Conservation (phyloP, 2,329 filamentous ascomycete species). For the Aspergillus puulaauensis region DNA sequence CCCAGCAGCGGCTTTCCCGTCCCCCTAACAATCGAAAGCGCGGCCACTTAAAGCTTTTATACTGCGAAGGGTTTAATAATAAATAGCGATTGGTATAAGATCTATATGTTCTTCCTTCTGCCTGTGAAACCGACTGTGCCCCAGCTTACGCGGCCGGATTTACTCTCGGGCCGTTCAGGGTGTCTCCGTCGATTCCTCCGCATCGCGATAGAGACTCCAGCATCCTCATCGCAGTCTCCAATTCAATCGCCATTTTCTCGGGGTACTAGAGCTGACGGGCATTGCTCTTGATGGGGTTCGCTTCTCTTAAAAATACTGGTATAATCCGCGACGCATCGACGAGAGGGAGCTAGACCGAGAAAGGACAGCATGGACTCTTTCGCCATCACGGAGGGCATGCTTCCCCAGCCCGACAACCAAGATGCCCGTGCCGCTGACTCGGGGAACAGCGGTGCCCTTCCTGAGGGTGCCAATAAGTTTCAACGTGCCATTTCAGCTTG, state of each 20-base stretch:
- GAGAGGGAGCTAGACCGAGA: neutral
- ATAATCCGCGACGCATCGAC: neutral
- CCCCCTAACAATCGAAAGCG: neutral
- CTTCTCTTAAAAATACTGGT: neutral
- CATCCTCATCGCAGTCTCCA: conserved; percentile 7
- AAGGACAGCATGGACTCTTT: conserved; percentile 43
- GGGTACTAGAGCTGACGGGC: conserved; percentile 12
- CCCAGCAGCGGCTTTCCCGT: neutral
- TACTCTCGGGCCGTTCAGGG: conserved; percentile 35
- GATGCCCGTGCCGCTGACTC: conserved; percentile 25
- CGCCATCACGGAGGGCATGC: conserved; percentile 41
- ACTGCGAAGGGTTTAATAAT: neutral
- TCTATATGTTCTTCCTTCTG: neutral
- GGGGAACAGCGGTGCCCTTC: conserved; percentile 29
- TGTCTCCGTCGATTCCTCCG: conserved; percentile 25
- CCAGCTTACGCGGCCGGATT: conserved; percentile 28
- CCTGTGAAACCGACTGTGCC: neutral
- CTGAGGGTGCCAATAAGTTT: conserved; percentile 81
- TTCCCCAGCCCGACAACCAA: conserved; percentile 30
- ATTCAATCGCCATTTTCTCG: conserved; percentile 6
- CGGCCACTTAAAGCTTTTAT: neutral
- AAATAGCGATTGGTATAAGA: neutral
- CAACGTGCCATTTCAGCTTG: conserved; percentile 94
- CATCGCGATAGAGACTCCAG: conserved; percentile 17
- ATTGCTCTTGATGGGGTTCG: conserved; percentile 25